Evolutionary conservation across 208 protist genomes (phyloP).

Genomic region (Herpetomonas samuelpessoai): DNA sequence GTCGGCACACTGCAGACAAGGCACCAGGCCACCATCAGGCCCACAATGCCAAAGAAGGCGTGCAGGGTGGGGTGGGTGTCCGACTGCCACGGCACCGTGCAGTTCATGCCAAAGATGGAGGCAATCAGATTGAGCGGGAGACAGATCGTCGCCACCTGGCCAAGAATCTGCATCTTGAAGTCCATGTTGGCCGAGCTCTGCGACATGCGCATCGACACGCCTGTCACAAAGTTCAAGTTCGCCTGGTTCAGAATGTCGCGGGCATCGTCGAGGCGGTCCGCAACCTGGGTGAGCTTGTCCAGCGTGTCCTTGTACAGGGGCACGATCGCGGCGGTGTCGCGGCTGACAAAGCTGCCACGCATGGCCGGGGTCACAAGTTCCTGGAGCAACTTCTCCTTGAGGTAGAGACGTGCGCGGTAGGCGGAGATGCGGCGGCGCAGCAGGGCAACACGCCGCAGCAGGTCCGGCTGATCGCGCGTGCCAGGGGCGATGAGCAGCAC

Average conservation of each 20-base stretch:
- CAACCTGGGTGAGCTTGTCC: conserved; percentile 57
- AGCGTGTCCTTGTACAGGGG: conserved; percentile 48
- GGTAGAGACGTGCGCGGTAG: conserved; percentile 49
- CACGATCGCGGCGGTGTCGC: conserved; percentile 25
- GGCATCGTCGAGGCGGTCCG: conserved; percentile 73
- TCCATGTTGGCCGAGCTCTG: conserved; percentile 80
- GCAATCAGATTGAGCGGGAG: conserved; percentile 85
- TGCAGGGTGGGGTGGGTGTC: conserved; percentile 49
- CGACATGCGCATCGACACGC: conserved; percentile 86
- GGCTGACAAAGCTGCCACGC: conserved; percentile 60
- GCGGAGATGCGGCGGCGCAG: conserved; percentile 75
- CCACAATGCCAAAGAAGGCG: conserved; percentile 64
- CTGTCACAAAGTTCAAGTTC: conserved; percentile 82
- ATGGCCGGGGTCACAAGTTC: conserved; percentile 68
- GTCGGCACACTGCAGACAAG: conserved; percentile 57
- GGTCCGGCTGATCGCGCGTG: conserved; percentile 75
- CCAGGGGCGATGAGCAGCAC: conserved; percentile 79
- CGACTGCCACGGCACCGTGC: conserved; percentile 70
- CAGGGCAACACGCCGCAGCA: conserved; percentile 73
- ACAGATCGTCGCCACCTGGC: conserved; percentile 75
- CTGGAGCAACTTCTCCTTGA: conserved; percentile 76
- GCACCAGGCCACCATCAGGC: conserved; percentile 58
- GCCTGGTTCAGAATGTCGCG: conserved; percentile 82
- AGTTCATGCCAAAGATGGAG: conserved; percentile 91
- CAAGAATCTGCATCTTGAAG: conserved; percentile 79